A percentile compares a stretch with the other conserved stretches of the same genome.
phyloP scores from a whole-genome alignment of 768 basidiomycete species.

The Boletus vermiculosoides region DNA sequence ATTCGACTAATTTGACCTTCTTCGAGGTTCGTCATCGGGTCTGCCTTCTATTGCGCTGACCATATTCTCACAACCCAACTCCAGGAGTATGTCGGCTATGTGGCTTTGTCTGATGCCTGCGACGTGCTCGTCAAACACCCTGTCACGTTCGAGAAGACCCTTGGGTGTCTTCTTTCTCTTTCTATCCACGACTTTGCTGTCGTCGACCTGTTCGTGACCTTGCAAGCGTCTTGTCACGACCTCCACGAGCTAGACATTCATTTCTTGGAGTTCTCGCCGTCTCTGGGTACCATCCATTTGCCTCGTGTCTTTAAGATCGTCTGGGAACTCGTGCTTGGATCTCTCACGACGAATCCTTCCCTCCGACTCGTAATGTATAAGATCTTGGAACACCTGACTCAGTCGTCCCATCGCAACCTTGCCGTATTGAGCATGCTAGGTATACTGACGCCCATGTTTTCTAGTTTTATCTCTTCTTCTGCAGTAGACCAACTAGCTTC shows the following conservation, averaged over 20 bases:
- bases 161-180: slow-evolving; percentile 69
- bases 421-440: slow-evolving; percentile 61
- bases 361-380: slow-evolving; percentile 57
- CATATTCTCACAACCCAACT: neutral
- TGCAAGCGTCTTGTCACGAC: slow-evolving; percentile 38
- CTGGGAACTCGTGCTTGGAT: slow-evolving; percentile 46
- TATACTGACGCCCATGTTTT: slow-evolving; percentile 50
- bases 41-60: slow-evolving; percentile 28
- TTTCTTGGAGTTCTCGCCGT: slow-evolving; percentile 40
- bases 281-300: slow-evolving; percentile 50
- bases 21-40: slow-evolving; percentile 55
- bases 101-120: slow-evolving; percentile 60
- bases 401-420: slow-evolving; percentile 65
- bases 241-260: slow-evolving; percentile 41
- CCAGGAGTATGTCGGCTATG: slow-evolving; percentile 55
- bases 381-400: slow-evolving; percentile 60
- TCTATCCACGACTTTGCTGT: slow-evolving; percentile 64
- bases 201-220: slow-evolving; percentile 50
- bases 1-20: slow-evolving; percentile 55
- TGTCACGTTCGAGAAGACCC: slow-evolving; percentile 48
- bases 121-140: slow-evolving; percentile 48
- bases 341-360: slow-evolving; percentile 33
- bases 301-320: slow-evolving; percentile 63
- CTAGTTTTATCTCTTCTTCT: slow-evolving; percentile 23
- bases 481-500: slow-evolving; percentile 14